Evolutionary conservation across 2,329 filamentous ascomycete species (phyloP).

Genomic region (Madurella mycetomatis): DNA sequence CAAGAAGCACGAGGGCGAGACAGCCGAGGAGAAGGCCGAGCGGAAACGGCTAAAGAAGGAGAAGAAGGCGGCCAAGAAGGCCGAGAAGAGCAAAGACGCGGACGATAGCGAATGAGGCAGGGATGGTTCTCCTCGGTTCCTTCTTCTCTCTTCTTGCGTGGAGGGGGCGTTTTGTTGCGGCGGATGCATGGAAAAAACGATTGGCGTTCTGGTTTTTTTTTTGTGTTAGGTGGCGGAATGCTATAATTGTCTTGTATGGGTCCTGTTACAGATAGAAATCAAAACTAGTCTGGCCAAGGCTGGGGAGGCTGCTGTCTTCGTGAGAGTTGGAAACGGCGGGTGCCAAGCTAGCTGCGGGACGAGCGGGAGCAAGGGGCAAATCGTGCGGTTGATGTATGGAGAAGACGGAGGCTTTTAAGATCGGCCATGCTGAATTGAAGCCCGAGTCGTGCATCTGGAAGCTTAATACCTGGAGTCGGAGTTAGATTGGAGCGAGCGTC

Average conservation of each 20-base stretch:
- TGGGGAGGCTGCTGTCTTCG: too few relatives aligned
- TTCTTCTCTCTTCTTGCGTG: conserved; percentile 10
- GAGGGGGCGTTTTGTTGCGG: conserved; percentile 11
- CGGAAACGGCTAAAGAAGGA: conserved; percentile 45
- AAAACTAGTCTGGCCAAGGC: too few relatives aligned
- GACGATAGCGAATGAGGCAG: conserved; percentile 51
- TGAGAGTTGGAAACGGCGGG: too few relatives aligned
- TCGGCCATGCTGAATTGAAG: not conserved
- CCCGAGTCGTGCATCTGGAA: not conserved
- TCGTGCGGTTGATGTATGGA: too few relatives aligned
- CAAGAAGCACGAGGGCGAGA: conserved; percentile 75
- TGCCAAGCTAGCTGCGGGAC: too few relatives aligned
- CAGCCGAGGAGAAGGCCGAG: conserved; percentile 62
- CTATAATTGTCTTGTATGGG: not conserved
- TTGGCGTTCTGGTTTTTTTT: conserved; percentile 6
- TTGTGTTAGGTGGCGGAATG: conserved; percentile 1
- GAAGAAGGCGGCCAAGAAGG: conserved; percentile 57
- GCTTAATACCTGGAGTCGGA: not conserved
- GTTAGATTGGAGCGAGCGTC: not conserved
- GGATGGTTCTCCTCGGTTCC: conserved; percentile 39
- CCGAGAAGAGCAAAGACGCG: conserved; percentile 39
- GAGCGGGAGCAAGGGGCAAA: too few relatives aligned
- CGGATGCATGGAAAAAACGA: conserved; percentile 13
- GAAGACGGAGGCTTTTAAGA: not conserved
- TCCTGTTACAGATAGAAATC: not conserved